Base-by-base conservation (phyloP, 2,329 filamentous ascomycete genomes). In the Alternaria arbusti region DNA sequence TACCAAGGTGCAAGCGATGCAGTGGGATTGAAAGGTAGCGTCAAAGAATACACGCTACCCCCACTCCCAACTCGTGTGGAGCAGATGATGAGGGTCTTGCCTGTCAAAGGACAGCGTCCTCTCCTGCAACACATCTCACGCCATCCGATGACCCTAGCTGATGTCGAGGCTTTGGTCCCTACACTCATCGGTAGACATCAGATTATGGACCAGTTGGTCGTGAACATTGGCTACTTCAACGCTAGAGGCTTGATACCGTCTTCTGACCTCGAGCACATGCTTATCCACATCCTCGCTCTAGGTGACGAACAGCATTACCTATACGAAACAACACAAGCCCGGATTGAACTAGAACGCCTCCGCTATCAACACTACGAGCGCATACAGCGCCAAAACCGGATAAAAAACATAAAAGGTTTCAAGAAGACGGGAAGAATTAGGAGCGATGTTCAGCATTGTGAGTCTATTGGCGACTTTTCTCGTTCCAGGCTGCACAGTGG, bases 131-230 rank as follows among this genome's bases (percentile, higher is more conserved):
- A 61, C 23, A 30, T 68, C 9, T 28, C 63, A 26, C 5, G 25
- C 20, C 26, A 44, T 2, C 22, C 57, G 3, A 50, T 32, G 20
- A 61, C 40, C 0, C 40, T 61, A 6, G 13, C 54, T 32, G 65
- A 66, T 23, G 40, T 63, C 4, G 50, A 66, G 17, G 49, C 17
- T 3, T 20, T 67, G 13, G 32, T 65, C 9, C 52, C 62, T n/a
- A 32, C 45, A 6, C 20, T 65, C 8, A 28, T 49, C 52, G 12
- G 15, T 9, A 59, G 61, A 8, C 12, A 3, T 5, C 17, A 3
- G 6, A 13, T 65, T 15, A 60, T 60, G 28, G n/a, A 50, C 17
- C 54, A 57, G 49, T 17, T 67, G 7, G 45, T 57, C 20, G 15
- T 40, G 4, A 67, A 67, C 25, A 65, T 61, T 7, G 49, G 56